Conservation (phyloP, 805 yeast genomes). For the Suhomyces prunicola region DNA sequence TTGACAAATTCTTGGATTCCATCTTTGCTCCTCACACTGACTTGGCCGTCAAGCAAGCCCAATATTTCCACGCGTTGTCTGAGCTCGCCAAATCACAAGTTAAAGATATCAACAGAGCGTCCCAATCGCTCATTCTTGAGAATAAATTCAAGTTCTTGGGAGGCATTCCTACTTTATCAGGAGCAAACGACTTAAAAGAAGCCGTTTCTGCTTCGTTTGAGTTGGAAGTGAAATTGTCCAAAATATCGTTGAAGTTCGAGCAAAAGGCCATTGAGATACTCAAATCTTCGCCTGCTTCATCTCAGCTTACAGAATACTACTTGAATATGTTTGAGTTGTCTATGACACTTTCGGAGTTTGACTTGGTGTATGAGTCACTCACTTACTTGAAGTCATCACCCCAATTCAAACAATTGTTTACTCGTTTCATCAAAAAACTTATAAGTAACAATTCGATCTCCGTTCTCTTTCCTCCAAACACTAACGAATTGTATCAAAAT, state of each 20-base stretch:
- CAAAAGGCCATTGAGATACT: slow-evolving; percentile 22
- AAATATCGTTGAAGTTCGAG: slow-evolving; percentile 25
- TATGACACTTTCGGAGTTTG: slow-evolving; percentile 18
- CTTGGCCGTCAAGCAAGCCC: slow-evolving; percentile 15
- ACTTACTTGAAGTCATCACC: slow-evolving; percentile 9
- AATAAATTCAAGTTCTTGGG: slow-evolving; percentile 7
- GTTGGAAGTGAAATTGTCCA: slow-evolving; percentile 14
- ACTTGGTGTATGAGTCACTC: slow-evolving; percentile 18
- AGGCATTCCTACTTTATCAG: background rate
- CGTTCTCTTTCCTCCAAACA: slow-evolving; percentile 20
- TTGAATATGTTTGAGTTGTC: slow-evolving; percentile 25
- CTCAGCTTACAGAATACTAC: slow-evolving; percentile 14
- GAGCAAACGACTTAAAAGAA: background rate
- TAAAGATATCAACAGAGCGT: background rate
- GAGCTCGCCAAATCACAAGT: slow-evolving; percentile 20
- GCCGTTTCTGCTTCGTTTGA: slow-evolving; percentile 3
- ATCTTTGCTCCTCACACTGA: slow-evolving; percentile 14
- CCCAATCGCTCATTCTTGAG: slow-evolving; percentile 1
- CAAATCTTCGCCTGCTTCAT: background rate
- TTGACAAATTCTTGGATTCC: slow-evolving; percentile 19
- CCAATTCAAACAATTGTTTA: slow-evolving; percentile 17
- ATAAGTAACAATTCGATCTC: slow-evolving; percentile 21
- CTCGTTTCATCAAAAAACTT: slow-evolving; percentile 25
- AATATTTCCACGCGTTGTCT: slow-evolving; percentile 31
- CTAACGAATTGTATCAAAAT: slow-evolving; percentile 16